A percentile compares a stretch with the other conserved stretches of the same genome.
Evolutionary conservation across 1,284 basidiomycete genomes (phyloP).

Genomic region (Malassezia equina): DNA sequence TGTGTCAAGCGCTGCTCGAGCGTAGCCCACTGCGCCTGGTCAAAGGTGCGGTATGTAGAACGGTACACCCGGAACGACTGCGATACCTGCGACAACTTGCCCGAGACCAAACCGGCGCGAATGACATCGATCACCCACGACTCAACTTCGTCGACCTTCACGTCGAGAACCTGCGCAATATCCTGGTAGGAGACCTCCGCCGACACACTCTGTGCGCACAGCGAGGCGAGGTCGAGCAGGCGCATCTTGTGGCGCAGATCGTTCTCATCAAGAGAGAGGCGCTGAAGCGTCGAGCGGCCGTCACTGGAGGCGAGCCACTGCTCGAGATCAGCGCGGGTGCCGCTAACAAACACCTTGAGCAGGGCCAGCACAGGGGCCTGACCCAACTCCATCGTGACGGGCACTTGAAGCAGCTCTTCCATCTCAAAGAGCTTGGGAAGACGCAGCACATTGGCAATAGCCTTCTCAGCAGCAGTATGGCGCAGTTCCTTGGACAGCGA

Average conservation of each 20-base stretch:
- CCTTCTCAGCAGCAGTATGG: conserved; percentile 25
- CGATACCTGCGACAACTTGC: conserved; percentile 43
- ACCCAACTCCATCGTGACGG: conserved; percentile 27
- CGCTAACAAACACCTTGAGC: conserved; percentile 39
- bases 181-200: conserved; percentile 34
- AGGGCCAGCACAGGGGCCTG: conserved; percentile 25
- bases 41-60: conserved; percentile 36
- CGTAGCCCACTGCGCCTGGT: conserved; percentile 35
- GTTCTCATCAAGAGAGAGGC: conserved; percentile 21
- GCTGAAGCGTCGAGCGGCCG: conserved; percentile 13
- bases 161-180: conserved; percentile 28
- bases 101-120: conserved; percentile 40
- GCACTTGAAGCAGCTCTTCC: conserved; percentile 33
- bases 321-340: conserved; percentile 24
- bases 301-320: conserved; percentile 20
- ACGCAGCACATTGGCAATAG: conserved; percentile 34
- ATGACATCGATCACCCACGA: conserved; percentile 48
- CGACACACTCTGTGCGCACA: conserved; percentile 36
- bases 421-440: conserved; percentile 43
- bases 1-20: conserved; percentile 34
- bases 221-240: conserved; percentile 39
- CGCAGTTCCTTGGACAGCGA: conserved; percentile 15
- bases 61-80: conserved; percentile 43
- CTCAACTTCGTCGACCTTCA: conserved; percentile 37
- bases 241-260: conserved; percentile 37